Base-by-base conservation (phyloP, 768 basidiomycete genomes). In the Suillus weaverae region DNA sequence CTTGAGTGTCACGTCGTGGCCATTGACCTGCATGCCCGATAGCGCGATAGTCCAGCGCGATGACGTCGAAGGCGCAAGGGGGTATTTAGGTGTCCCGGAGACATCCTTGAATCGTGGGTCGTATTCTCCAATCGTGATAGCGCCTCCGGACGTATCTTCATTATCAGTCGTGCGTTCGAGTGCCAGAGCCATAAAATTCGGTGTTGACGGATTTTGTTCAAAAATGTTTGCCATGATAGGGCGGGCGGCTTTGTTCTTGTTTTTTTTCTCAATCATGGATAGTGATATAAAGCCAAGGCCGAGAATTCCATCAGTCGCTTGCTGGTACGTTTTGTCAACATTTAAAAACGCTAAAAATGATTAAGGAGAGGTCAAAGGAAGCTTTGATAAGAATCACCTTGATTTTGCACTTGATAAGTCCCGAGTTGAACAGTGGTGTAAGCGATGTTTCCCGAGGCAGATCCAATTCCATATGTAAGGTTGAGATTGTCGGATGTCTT, bases 21-120 rank as follows among this genome's bases (percentile, higher is more conserved):
- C 76, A 62, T 79, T 74, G 14, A 83, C 75, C 18, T 64, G 67
- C 62, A 84, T 73, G 5, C 75, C 77, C 2, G 79, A 78, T 43
- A 83, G 66, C 35, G 81, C 66, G 33, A 79, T 76, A 44, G 81
- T 81, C 83, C 83, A 84, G 1, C 81, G 72, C 4, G 77, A 70
- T 1, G 70, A 69, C 8, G 76, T 73, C 1, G 72, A 53, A 0
- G 83, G 82, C 59, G 67, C 73, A 50, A 81, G 76, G 4, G 74
- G 62, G 32, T 80, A 64, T 65, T 75, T 73, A 9, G 80, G 74
- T 14, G 73, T 69, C 14, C 70, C 54, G 11, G 70, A 68, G 18
- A 83, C 70, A 1, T 72, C 69, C 5, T 70, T 61, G 62, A 73
- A 83, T 2, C 70, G 69, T 0, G 76, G 69, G 11, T 79, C 79